Base-by-base conservation (phyloP, 225 moss, liverwort and hornwort genomes). In the Straminergon stramineum region DNA sequence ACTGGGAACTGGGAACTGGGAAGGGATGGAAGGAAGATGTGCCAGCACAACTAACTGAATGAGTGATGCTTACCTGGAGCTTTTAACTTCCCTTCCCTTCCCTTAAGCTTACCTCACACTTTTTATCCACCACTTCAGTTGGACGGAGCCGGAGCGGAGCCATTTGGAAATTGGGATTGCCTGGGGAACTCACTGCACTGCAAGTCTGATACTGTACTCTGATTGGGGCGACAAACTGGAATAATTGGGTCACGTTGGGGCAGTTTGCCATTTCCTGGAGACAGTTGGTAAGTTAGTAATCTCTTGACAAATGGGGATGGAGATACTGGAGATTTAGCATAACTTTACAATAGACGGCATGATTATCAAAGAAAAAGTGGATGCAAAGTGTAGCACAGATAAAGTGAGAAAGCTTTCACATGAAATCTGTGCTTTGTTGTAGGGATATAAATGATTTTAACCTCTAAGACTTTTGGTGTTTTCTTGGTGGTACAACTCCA, bases 391-490 rank as follows among this genome's bases (percentile, higher is more conserved):
- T 1, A 9, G 13, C 5, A 26, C 35, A 65, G 17, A 24, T 34
- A 34, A 45, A 23, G 23, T 5, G 5, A 66, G 5, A 22, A 18
- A 66, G 11, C 10, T 52, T 12, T 18, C 17, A 13, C 34, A 17
- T 16, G 28, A 53, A 69, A 68, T 55, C 4, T 1, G 34, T 24
- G 41, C 32, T 41, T 35, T 14, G 0, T 43, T 75, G 26, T 1
- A 43, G 3, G 17, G 10, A 45, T 48, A 13, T 7, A 4, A 7
- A 14, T 81, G 37, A 5, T 58, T 14, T 45, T 58, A 48, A 35
- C 8, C 10, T 60, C 0, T 13, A 34, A 13, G 32, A 52, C 3
- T 21, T 5, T 32, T 1, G 0, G 3, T 0, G 0, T 21, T 76
- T 32, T 18, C 32, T 75, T 20, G 2, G 7, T 5, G 3, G 32